Evolutionary conservation across 148 eudicot genomes (phyloP).

Genomic region (Spergularia bocconei): DNA sequence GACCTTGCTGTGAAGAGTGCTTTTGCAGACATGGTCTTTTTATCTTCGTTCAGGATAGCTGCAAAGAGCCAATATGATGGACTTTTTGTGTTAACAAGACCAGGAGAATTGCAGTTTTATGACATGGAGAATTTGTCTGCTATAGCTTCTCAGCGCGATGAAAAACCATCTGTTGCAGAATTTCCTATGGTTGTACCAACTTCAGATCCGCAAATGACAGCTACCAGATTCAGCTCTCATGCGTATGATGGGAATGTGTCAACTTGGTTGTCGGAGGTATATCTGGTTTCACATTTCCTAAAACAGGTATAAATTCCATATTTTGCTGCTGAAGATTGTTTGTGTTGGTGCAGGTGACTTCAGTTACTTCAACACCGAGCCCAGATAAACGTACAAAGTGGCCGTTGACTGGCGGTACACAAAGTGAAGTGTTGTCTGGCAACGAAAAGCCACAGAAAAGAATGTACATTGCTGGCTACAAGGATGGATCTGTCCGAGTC

Average conservation of each 20-base stretch:
- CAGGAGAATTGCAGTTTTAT: conserved; percentile 56
- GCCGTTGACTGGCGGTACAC: conserved; percentile 67
- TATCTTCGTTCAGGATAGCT: conserved; percentile 40
- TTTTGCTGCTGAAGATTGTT: conserved; percentile 11
- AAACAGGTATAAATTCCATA: background rate
- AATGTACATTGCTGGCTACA: conserved; percentile 56
- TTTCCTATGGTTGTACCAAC: conserved; percentile 49
- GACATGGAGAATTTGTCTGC: conserved; percentile 40
- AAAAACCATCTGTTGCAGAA: conserved; percentile 41
- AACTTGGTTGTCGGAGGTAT: conserved; percentile 33
- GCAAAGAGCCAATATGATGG: conserved; percentile 41
- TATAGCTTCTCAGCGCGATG: conserved; percentile 40
- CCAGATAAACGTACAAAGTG: conserved; percentile 34
- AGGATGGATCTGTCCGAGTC: conserved; percentile 69
- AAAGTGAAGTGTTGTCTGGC: conserved; percentile 24
- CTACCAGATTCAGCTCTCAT: conserved; percentile 42
- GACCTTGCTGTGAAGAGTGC: conserved; percentile 57
- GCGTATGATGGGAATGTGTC: conserved; percentile 26
- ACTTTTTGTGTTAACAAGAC: conserved; percentile 66
- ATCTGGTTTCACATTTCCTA: background rate
- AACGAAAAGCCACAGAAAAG: conserved; percentile 35
- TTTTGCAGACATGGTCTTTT: conserved; percentile 65
- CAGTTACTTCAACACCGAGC: conserved; percentile 22
- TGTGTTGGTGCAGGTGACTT: conserved; percentile 34
- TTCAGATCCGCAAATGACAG: conserved; percentile 53